These are phyloP conservation scores for Diddensiella santjacobensis DNA, from an alignment of 805 yeast species.

Conservation along the genomic window DNA sequence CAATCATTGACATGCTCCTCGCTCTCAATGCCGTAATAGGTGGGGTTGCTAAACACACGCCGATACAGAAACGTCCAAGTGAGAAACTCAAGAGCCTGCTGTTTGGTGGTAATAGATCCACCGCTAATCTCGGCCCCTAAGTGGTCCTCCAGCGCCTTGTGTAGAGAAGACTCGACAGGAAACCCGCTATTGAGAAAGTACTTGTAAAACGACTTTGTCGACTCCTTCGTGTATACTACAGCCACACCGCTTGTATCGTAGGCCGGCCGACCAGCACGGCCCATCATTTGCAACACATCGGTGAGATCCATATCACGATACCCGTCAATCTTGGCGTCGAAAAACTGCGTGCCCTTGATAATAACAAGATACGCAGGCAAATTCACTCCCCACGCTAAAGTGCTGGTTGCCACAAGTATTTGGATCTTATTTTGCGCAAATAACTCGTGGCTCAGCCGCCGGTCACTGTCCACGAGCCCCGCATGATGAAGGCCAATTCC, in stretches of 20 bases:
- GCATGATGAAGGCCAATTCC: conserved; percentile 85
- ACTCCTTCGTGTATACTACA: conserved; percentile 69
- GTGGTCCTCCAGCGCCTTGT: conserved; percentile 73
- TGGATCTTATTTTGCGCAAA: conserved; percentile 71
- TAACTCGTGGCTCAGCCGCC: conserved; percentile 64
- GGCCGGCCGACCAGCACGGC: conserved; percentile 81
- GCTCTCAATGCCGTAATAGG: conserved; percentile 72
- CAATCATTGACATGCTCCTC: conserved; percentile 50
- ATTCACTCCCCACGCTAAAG: conserved; percentile 84
- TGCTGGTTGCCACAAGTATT: conserved; percentile 73
- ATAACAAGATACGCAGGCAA: conserved; percentile 76
- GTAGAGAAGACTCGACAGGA: conserved; percentile 78
- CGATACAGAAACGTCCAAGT: conserved; percentile 75
- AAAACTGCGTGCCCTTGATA: conserved; percentile 69
- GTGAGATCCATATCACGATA: conserved; percentile 80
- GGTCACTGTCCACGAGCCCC: conserved; percentile 69
- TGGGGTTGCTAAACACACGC: conserved; percentile 72
- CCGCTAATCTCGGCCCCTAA: conserved; percentile 76
- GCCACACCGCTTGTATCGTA: conserved; percentile 76
- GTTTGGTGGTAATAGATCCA: conserved; percentile 60
- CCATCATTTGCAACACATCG: conserved; percentile 81
- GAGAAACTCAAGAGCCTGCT: conserved; percentile 69
- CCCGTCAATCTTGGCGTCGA: conserved; percentile 55
- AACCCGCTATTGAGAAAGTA: conserved; percentile 75
- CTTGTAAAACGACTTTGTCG: conserved; percentile 71